These are phyloP conservation scores for Pythium vanterpoolii DNA, from an alignment of 352 stramenopile genomes.

Conservation along the genomic window DNA sequence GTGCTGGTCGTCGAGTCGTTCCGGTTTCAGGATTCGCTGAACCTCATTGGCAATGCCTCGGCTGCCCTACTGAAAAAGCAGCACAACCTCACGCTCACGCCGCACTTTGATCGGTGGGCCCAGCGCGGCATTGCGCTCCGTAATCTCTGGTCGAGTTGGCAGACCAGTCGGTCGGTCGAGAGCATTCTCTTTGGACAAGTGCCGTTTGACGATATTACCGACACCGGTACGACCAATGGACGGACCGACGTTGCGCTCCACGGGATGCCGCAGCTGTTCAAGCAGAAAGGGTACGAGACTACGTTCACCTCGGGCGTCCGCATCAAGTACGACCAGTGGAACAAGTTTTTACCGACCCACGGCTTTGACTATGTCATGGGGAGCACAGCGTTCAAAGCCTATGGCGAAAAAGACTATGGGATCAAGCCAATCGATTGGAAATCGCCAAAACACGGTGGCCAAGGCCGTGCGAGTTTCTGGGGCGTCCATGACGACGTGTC, in stretches of 20 bases:
- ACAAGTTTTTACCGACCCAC: slow-evolving; percentile 40
- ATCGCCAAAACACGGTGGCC: slow-evolving; percentile 24
- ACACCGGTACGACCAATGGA: slow-evolving; percentile 39
- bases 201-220: slow-evolving; percentile 34
- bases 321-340: slow-evolving; percentile 48
- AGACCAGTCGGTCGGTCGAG: slow-evolving; percentile 55
- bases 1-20: slow-evolving; percentile 56
- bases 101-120: slow-evolving; percentile 50
- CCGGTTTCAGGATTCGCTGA: slow-evolving; percentile 48
- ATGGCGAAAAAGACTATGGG: slow-evolving; percentile 25
- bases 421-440: slow-evolving; percentile 21
- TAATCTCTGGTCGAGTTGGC: slow-evolving; percentile 61
- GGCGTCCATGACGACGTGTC: slow-evolving; percentile 43
- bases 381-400: slow-evolving; percentile 26
- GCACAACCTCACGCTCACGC: slow-evolving; percentile 41
- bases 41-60: slow-evolving; percentile 35
- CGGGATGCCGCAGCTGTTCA: slow-evolving; percentile 56
- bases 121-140: slow-evolving; percentile 41
- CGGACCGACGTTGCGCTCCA: slow-evolving; percentile 26
- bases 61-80: slow-evolving; percentile 16
- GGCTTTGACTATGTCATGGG: slow-evolving; percentile 45
- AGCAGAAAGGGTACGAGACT: slow-evolving; percentile 44
- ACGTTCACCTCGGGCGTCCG: slow-evolving; percentile 44
- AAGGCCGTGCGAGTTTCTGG: slow-evolving; percentile 29
- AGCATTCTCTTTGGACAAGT: slow-evolving; percentile 53